phyloP scores from a whole-genome alignment of 2,329 filamentous ascomycete genomes.

The Clonostachys rhizophaga region DNA sequence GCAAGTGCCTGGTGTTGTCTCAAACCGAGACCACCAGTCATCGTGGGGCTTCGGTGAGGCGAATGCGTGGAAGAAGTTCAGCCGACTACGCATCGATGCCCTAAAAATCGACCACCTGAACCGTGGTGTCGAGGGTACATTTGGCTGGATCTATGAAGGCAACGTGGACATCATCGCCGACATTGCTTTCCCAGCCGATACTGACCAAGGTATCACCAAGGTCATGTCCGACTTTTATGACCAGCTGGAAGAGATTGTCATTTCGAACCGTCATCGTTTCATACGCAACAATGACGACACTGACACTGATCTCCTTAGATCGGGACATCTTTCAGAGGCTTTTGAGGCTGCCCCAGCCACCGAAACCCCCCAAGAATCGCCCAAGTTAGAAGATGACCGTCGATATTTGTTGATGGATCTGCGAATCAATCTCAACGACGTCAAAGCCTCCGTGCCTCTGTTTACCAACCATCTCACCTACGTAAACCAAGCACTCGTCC shows the following conservation, averaged over 20 bases:
- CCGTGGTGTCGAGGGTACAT: conserved; percentile 84
- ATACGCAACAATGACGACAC: conserved; percentile 40
- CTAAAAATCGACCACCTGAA: conserved; percentile 96
- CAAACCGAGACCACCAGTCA: conserved; percentile 49
- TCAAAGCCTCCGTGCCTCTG: conserved; percentile 85
- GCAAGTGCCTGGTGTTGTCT: conserved; percentile 77
- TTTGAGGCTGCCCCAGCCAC: conserved; percentile 7
- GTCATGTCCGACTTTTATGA: conserved; percentile 98
- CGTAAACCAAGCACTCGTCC: conserved; percentile 90
- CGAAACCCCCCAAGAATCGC: conserved; percentile 4
- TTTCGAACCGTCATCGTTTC: conserved; percentile 65
- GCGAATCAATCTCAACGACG: conserved; percentile 90
- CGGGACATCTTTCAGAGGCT: conserved; percentile 24
- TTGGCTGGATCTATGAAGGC: conserved; percentile 97
- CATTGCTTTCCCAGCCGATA: conserved; percentile 87
- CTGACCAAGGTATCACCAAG: conserved; percentile 84
- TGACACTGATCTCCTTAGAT: conserved; percentile 16
- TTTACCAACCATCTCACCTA: conserved; percentile 92
- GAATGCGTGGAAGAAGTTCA: conserved; percentile 92
- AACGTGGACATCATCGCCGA: conserved; percentile 96
- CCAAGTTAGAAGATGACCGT: conserved; percentile 48
- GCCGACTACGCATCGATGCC: conserved; percentile 84
- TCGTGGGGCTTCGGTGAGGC: conserved; percentile 55
- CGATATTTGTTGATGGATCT: conserved; percentile 91
- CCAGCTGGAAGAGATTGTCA: conserved; percentile 88